Base-by-base conservation (phyloP, 1,284 basidiomycete genomes). In the Puccinia horiana region DNA sequence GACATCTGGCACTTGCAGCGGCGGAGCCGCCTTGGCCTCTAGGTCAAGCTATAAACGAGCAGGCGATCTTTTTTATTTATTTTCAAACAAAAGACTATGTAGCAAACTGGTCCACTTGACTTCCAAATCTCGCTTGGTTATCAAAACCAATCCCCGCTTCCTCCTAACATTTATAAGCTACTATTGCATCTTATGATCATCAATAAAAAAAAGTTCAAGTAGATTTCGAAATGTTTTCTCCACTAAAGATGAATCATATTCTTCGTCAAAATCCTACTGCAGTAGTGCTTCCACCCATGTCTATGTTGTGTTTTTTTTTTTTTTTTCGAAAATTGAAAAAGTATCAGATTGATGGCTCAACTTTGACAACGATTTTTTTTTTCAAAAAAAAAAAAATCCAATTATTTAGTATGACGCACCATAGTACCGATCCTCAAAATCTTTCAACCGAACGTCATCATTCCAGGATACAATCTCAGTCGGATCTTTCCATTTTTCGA, bases 371-470 rank as follows among this genome's bases (percentile, higher is more conserved):
- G 16, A 56, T 44, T n/a, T n/a, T n/a, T n/a, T n/a, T n/a, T n/a
- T n/a, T n/a, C n/a, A 61, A 26, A 6, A 26, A 74, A 6, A 76
- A 58, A 61, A 73, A 32, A 35, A 23, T 26, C 18, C 18, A 8
- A n/a, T 54, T 1, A 35, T 56, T 61, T 6, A 42, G n/a, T n/a
- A n/a, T n/a, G n/a, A n/a, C 47, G 3, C 35, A 78, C 76, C 85
- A 82, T 87, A 88, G 26, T 88, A 84, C 20, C 84, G 84, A 26
- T 83, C 83, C 82, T 88, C 87, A 83, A 88, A 88, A 47, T 83
- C 83, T 23, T 32, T 58, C 11, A 88, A 84, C 63, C 86, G 76
- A 32, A 80, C 69, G 82, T 88, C 85, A 65, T 87, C 83, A 20
- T 80, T 69, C 88, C 88, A 88, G 44, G 85, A 83, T 3, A 86